Conservation (phyloP, 1,284 basidiomycete genomes). For the Cryptococcus sp. region DNA sequence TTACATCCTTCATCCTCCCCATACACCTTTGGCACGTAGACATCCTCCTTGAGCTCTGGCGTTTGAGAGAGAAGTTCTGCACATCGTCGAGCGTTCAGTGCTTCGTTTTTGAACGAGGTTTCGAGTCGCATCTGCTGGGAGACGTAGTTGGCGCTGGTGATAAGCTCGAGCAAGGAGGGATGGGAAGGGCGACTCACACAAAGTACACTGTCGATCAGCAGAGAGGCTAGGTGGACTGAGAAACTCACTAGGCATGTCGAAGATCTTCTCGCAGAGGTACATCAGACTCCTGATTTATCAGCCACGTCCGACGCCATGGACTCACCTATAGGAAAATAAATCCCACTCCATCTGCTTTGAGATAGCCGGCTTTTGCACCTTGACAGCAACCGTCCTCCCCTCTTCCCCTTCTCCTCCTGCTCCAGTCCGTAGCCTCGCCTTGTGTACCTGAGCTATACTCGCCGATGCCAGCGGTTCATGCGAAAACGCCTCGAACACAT, state of each 20-base stretch:
- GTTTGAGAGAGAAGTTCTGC: slow-evolving; percentile 42
- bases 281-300: slow-evolving; percentile 29
- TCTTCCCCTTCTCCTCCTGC: slow-evolving; percentile 19
- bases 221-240: background rate
- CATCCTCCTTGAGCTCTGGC: slow-evolving; percentile 61
- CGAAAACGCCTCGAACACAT: slow-evolving; percentile 72
- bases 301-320: background rate
- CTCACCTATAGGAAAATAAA: slow-evolving; percentile 49
- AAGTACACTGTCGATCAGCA: slow-evolving; percentile 37
- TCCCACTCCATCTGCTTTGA: slow-evolving; percentile 79
- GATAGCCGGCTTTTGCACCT: slow-evolving; percentile 85
- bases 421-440: slow-evolving; percentile 58
- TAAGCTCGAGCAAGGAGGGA: background rate
- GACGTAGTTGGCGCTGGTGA: slow-evolving; percentile 60
- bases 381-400: slow-evolving; percentile 65
- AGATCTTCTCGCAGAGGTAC: slow-evolving; percentile 41
- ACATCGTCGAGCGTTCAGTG: slow-evolving; percentile 43
- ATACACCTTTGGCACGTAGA: slow-evolving; percentile 74
- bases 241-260: slow-evolving; percentile 38
- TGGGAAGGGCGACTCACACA: slow-evolving; percentile 22
- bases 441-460: slow-evolving; percentile 83
- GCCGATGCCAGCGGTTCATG: slow-evolving; percentile 70
- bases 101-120: slow-evolving; percentile 70
- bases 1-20: slow-evolving; percentile 55
- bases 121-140: slow-evolving; percentile 73